Conservation (phyloP, 805 yeast species). For the Kluyveromyces lactis region DNA sequence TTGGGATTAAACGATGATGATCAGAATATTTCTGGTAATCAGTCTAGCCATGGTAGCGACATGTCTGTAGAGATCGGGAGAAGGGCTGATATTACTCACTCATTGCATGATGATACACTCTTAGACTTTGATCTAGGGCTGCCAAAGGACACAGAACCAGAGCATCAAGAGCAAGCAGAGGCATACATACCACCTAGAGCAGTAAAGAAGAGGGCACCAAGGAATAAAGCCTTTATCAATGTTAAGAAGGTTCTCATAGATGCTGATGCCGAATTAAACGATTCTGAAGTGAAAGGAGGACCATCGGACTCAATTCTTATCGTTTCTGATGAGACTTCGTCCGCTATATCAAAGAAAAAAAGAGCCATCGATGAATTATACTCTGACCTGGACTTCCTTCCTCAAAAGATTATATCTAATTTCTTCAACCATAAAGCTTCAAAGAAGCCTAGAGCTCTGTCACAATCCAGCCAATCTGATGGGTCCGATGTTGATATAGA, state of each 20-base stretch:
- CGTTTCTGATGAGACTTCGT: conserved; percentile 12
- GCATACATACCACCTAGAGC: conserved; percentile 19
- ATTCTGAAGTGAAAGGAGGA: conserved; percentile 10
- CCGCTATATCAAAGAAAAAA: conserved; percentile 18
- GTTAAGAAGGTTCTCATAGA: conserved; percentile 13
- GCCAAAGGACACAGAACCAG: conserved; percentile 30
- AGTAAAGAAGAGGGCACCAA: conserved; percentile 8
- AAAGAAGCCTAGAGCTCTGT: conserved; percentile 16
- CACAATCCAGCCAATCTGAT: conserved; percentile 1
- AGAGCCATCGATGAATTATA: background rate
- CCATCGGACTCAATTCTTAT: background rate
- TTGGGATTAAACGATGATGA: conserved; percentile 18
- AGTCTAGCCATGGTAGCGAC: conserved; percentile 33
- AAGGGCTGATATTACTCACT: conserved; percentile 29
- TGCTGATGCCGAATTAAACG: conserved; percentile 15
- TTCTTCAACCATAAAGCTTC: conserved; percentile 12
- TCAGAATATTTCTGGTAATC: conserved; percentile 4
- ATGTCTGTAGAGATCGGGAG: conserved; percentile 64
- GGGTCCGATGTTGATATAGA: conserved; percentile 17
- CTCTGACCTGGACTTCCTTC: conserved; percentile 12
- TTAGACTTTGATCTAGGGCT: conserved; percentile 47
- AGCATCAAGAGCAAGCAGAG: conserved; percentile 23
- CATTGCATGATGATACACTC: conserved; percentile 30
- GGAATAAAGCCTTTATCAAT: conserved; percentile 11
- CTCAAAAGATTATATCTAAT: conserved; percentile 10